A percentile compares a stretch with the other conserved stretches of the same genome.
phyloP scores from a whole-genome alignment of 805 yeast species.

The Blastobotrys attinorum region DNA sequence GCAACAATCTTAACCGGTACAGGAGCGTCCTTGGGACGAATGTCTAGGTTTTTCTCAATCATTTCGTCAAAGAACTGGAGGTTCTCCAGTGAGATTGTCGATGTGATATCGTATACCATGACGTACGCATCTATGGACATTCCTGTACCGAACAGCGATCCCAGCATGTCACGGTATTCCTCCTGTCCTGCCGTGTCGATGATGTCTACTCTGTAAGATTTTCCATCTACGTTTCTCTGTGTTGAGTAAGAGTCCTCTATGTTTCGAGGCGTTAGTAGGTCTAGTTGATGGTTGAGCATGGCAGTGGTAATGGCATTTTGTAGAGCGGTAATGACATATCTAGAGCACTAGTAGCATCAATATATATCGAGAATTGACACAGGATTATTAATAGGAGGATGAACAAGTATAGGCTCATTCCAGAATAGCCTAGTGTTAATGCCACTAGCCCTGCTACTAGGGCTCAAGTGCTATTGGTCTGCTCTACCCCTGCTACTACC shows the following conservation, averaged over 20 bases:
- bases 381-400: too few species aligned
- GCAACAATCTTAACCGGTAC: slow-evolving; percentile 63
- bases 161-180: slow-evolving; percentile 61
- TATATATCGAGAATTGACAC: too few species aligned
- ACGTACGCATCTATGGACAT: slow-evolving; percentile 27
- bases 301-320: too few species aligned
- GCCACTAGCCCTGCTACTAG: too few species aligned
- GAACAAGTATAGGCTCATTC: too few species aligned
- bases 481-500: too few species aligned
- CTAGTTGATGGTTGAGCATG: slow-evolving; percentile 4
- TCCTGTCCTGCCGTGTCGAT: slow-evolving; percentile 78
- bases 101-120: slow-evolving; percentile 29
- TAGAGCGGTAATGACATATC: too few species aligned
- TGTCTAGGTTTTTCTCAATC: slow-evolving; percentile 59
- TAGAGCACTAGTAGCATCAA: too few species aligned
- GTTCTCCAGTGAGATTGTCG: slow-evolving; percentile 23
- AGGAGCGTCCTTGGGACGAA: slow-evolving; percentile 29
- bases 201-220: slow-evolving; percentile 45
- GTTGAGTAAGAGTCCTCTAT: slow-evolving; percentile 27
- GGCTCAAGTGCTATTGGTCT: too few species aligned
- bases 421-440: too few species aligned
- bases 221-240: slow-evolving; percentile 36
- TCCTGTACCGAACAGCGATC: slow-evolving; percentile 21
- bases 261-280: not conserved
- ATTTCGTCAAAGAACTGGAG: slow-evolving; percentile 28